Conservation (phyloP, 2,329 filamentous ascomycete species). For the Scedosporium minutisporum region DNA sequence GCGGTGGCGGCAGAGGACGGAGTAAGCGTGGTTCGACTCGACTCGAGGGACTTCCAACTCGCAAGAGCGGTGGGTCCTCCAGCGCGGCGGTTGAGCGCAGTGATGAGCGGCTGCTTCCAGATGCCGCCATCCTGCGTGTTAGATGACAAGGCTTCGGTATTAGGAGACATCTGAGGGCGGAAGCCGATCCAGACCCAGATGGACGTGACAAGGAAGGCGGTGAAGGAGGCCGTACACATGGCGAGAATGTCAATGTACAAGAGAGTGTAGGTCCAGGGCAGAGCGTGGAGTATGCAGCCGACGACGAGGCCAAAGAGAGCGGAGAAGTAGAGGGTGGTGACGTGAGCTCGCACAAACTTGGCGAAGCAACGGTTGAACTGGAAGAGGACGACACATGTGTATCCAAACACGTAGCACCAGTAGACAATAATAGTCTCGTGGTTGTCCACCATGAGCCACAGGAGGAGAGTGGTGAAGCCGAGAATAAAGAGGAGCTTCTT, state of each 20-base stretch:
- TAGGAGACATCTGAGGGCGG: background rate
- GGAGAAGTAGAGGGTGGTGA: constrained; percentile 22
- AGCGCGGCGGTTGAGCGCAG: constrained; percentile 4
- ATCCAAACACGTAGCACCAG: constrained; percentile 24
- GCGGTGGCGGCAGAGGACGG: background rate
- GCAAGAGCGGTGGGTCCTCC: constrained; percentile 7
- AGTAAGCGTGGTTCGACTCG: constrained; percentile 7
- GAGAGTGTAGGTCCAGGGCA: constrained; percentile 16
- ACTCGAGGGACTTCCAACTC: constrained; percentile 10
- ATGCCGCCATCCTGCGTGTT: background rate
- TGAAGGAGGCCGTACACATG: constrained; percentile 20
- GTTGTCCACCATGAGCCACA: constrained; percentile 25
- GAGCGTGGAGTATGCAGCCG: constrained; percentile 21
- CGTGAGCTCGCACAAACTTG: constrained; percentile 22
- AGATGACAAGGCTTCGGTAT: background rate
- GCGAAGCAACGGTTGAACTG: constrained; percentile 32
- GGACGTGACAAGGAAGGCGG: constrained; percentile 20
- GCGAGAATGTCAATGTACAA: constrained; percentile 23
- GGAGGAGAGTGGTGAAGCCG: constrained; percentile 20
- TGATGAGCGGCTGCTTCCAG: constrained; percentile 6
- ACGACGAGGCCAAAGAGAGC: constrained; percentile 20
- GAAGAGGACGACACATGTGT: constrained; percentile 25
- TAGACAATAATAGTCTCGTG: constrained; percentile 22
- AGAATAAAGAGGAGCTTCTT: constrained; percentile 20
- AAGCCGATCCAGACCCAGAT: constrained; percentile 20